Evolutionary conservation across 257 asterid species (phyloP), one percentile per base, ranked within the genome.

Genomic region (Rehmannia glutinosa): DNA sequence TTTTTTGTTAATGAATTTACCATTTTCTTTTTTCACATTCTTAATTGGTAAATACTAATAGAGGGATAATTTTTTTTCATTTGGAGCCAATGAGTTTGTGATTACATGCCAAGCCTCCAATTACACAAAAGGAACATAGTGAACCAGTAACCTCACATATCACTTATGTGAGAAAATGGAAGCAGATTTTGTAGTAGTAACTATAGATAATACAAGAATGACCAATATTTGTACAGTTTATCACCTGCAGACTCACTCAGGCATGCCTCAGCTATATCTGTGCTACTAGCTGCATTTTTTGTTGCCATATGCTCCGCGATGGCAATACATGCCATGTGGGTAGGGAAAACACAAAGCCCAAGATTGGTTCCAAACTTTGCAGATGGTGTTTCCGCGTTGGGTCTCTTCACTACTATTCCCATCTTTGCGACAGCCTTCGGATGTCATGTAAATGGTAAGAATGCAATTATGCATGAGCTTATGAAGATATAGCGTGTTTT

Each of bases 381-480:
- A 9, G 75, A 74, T 57, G 95, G 90, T 19, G 75, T 81, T 51
- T 80, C 96, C 1, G 69, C 64, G 50, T 69, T 83, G 67, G 80
- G 79, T 43, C 92, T 90, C 38, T 90, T 93, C 82, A 93, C 99
- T 9, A 86, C 99, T 13, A 82, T 93, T 77, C 99, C 97, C 2
- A 85, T 93, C 55, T 83, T 93, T 75, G 96, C 96, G 36, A 90
- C 97, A 23, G 97, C 96, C 71, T 90, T 93, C 32, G 99, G 96
- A 73, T 93, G 97, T 77, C 97, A 93, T 72, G 97, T 86, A 38
- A 93, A 85, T 68, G 89, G 99, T 90, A 82, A 70, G 83, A 10
- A 15, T 21, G 16, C 25, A 41, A 19, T 33, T 32, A 49, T 4
- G 30, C 23, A 47, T 30, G 47, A 24, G 12, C 15, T 41, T 43